Base-by-base conservation (phyloP, 306 rosid genomes). In the Astragalus membranaceus region DNA sequence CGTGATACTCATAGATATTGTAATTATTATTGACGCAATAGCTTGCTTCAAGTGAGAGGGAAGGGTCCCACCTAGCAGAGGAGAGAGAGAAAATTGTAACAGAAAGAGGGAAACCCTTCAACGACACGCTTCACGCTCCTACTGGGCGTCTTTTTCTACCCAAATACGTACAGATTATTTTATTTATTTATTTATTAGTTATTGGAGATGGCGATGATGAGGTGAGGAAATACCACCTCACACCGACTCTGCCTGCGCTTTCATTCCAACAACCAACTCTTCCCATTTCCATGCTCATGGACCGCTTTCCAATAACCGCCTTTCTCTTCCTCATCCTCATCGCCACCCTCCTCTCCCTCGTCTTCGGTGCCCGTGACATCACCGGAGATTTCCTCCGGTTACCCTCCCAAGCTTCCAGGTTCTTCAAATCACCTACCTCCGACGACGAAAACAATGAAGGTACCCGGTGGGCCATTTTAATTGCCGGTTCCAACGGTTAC, bases 401-500 rank as follows among this genome's bases (percentile, higher is more conserved):
- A 70, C 99, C 99, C 1, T 88, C 97, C n/a, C 74, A 90, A 72
- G 85, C 81, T 52, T 76, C 88, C 14, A 78, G 75, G 15, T 90
- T 93, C 77, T 84, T 88, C 83, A 64, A 54, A 4, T 16, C 50
- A 44, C 78, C 72, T 10, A 30, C 8, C 4, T 71, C 61, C 6
- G 70, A 73, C 10, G 69, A 76, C 10, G 65, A 79, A 7, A 75
- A 32, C 33, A 46, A 62, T 0, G 46, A 68, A 33, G 99, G 88
- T 26, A 95, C 96, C 10, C 74, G 83, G 51, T 95, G 99, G 99
- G 99, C 99, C 14, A 80, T 95, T 58, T 76, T 95, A 76, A 80
- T 95, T 35, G 97, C 97, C 44, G 99, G 99, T 48, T 95, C 99
- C 7, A 89, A 72, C 73, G 99, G 99, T 15, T 95, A 91, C 85